phyloP scores from a whole-genome alignment of 495 filamentous ascomycete genomes.

The Aspergillus homomorphus region DNA sequence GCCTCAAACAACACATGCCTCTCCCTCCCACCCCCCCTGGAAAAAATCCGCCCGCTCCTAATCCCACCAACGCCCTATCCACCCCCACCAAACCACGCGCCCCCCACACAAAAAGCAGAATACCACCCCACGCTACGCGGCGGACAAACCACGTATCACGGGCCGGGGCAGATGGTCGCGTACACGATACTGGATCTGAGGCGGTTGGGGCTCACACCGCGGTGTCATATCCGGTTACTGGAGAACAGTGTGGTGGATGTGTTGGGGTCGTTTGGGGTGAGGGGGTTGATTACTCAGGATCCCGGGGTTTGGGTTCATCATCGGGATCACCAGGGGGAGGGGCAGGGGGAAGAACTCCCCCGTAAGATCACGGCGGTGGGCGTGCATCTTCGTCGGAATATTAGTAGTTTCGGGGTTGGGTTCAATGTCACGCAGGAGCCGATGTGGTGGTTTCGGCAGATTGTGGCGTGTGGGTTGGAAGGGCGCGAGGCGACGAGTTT shows the following conservation, averaged over 20 bases:
- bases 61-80: slow-evolving; percentile 38
- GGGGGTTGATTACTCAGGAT: slow-evolving; percentile 61
- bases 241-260: slow-evolving; percentile 71
- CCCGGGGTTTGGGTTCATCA: slow-evolving; percentile 78
- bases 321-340: background rate
- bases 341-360: slow-evolving; percentile 12
- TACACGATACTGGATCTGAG: slow-evolving; percentile 82
- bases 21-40: slow-evolving; percentile 39
- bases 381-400: slow-evolving; percentile 78
- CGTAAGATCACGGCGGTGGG: slow-evolving; percentile 87
- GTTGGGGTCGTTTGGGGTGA: slow-evolving; percentile 53
- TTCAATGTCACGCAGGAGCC: slow-evolving; percentile 70
- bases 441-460: slow-evolving; percentile 69
- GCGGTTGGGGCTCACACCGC: slow-evolving; percentile 49
- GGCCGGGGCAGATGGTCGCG: slow-evolving; percentile 85
- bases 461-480: slow-evolving; percentile 82
- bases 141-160: slow-evolving; percentile 93
- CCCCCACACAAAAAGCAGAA: slow-evolving; percentile 47
- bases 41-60: slow-evolving; percentile 33
- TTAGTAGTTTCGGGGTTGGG: slow-evolving; percentile 83
- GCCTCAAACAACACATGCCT: slow-evolving; percentile 24
- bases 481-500: slow-evolving; percentile 75
- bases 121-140: slow-evolving; percentile 73
- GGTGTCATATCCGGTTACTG: slow-evolving; percentile 70
- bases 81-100: background rate